Evolutionary conservation across 2,329 filamentous ascomycete genomes (phyloP).

Genomic region (Akanthomyces uredinophilus): DNA sequence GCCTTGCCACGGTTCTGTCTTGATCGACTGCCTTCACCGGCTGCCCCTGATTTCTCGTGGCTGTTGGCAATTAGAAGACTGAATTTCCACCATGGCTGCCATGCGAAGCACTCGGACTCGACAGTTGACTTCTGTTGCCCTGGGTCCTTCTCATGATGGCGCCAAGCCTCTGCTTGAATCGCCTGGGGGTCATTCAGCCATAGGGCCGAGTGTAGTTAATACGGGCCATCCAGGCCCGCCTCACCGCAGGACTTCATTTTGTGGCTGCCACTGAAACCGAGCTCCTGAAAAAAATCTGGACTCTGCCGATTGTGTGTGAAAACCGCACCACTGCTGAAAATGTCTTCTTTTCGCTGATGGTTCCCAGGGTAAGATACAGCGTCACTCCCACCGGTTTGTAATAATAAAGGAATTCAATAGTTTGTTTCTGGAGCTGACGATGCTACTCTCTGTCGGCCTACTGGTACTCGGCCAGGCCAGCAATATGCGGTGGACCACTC

Average conservation of each 20-base stretch:
- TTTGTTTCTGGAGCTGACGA: not conserved
- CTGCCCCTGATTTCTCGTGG: not conserved
- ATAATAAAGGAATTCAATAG: conserved; percentile 2
- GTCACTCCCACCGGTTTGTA: not conserved
- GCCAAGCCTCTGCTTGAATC: not conserved
- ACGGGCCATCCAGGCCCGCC: not conserved
- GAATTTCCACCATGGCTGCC: not conserved
- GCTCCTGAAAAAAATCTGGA: not conserved
- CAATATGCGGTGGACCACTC: not conserved
- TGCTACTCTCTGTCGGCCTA: not conserved
- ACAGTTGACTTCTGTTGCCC: not conserved
- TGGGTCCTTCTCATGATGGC: not conserved
- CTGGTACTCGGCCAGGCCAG: not conserved
- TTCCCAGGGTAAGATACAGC: not conserved
- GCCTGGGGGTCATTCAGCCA: not conserved
- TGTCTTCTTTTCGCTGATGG: not conserved
- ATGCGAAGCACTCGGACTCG: not conserved
- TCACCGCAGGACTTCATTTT: not conserved
- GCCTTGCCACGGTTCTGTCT: not conserved
- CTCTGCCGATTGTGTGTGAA: too few species aligned
- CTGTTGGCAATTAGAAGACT: not conserved
- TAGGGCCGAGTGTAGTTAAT: not conserved
- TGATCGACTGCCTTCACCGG: not conserved
- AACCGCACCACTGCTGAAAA: not conserved
- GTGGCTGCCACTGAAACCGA: conserved; percentile 1